These are phyloP conservation scores for Kernera saxatilis DNA, from an alignment of 345 rosid genomes.

Conservation along the genomic window DNA sequence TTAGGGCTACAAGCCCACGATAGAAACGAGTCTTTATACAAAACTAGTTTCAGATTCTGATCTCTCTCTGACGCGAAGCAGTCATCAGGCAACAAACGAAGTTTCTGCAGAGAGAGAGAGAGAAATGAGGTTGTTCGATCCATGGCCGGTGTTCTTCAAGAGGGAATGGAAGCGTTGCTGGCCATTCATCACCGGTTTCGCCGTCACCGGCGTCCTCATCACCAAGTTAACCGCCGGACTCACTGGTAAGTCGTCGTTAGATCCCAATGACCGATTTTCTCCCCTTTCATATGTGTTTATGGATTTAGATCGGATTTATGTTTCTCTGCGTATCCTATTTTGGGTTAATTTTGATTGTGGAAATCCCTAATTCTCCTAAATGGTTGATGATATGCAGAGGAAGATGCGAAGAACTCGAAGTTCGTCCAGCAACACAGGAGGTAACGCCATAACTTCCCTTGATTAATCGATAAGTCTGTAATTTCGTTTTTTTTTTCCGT, in stretches of 20 bases:
- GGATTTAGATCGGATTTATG: not conserved
- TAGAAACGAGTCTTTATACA: not conserved
- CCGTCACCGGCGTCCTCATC: conserved; percentile 61
- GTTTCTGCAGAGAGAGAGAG: not conserved
- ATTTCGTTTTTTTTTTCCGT: not conserved
- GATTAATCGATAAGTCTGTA: not conserved
- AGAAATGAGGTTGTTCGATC: conserved; percentile 53
- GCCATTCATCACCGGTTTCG: conserved; percentile 84
- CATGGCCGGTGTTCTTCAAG: conserved; percentile 80
- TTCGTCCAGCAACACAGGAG: conserved; percentile 80
- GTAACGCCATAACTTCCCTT: conserved; percentile 19
- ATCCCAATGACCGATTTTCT: not conserved
- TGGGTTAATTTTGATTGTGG: not conserved
- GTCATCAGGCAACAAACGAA: not conserved
- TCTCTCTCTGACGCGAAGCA: not conserved
- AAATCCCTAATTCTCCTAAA: not conserved
- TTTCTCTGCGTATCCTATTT: not conserved
- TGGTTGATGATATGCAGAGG: conserved; percentile 47
- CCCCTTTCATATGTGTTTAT: not conserved
- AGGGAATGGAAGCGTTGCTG: conserved; percentile 73
- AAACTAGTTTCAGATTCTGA: not conserved
- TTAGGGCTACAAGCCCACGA: conserved; percentile 2
- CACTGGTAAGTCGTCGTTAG: conserved; percentile 48
- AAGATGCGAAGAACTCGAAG: conserved; percentile 74
- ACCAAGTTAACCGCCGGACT: conserved; percentile 64